Conservation (phyloP, 805 yeast genomes). For the Wickerhamomyces canadensis region DNA sequence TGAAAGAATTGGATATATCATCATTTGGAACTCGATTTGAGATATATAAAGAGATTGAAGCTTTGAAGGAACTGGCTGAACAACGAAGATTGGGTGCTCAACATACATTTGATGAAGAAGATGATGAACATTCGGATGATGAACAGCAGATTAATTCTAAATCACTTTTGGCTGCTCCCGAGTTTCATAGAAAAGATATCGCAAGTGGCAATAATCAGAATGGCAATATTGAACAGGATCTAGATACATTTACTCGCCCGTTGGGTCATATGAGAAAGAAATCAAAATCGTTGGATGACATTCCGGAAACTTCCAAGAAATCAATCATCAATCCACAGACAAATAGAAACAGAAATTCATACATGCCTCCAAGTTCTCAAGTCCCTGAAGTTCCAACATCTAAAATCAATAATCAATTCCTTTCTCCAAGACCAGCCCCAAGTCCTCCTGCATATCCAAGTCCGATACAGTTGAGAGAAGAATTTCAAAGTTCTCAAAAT, state of each 20-base stretch:
- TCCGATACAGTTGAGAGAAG: conserved; percentile 29
- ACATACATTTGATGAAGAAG: conserved; percentile 8
- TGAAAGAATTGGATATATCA: conserved; percentile 86
- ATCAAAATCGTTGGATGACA: conserved; percentile 47
- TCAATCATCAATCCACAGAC: background rate
- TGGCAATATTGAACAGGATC: conserved; percentile 11
- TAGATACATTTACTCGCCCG: conserved; percentile 19
- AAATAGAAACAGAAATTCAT: conserved; percentile 2
- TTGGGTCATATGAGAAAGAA: conserved; percentile 41
- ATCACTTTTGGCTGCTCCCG: conserved; percentile 10
- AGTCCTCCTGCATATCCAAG: conserved; percentile 52
- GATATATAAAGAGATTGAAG: conserved; percentile 82
- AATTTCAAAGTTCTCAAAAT: conserved; percentile 10
- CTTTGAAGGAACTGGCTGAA: conserved; percentile 32
- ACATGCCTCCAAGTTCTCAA: conserved; percentile 17
- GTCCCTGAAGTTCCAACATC: conserved; percentile 16
- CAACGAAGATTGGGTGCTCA: background rate
- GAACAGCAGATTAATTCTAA: background rate
- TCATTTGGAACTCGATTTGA: conserved; percentile 96
- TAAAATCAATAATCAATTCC: conserved; percentile 31
- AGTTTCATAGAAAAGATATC: conserved; percentile 1
- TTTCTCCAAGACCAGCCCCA: conserved; percentile 72
- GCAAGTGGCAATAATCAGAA: background rate
- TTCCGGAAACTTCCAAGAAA: conserved; percentile 16
- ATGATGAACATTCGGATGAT: conserved; percentile 7